Evolutionary conservation across 352 stramenopile genomes (phyloP).

Genomic region (Pythium periplocum): DNA sequence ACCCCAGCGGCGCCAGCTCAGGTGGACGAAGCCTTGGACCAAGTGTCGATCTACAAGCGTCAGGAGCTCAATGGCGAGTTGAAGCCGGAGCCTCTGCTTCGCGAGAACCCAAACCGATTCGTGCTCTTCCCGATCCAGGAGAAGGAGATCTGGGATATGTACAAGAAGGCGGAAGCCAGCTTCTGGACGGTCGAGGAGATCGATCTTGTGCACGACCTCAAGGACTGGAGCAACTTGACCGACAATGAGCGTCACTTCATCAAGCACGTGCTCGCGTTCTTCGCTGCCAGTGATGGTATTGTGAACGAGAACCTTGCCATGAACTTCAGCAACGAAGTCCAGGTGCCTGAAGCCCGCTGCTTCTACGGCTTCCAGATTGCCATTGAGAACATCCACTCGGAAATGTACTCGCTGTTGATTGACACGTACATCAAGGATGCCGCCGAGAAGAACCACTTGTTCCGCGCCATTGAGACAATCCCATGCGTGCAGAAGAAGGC

Average conservation of each 20-base stretch:
- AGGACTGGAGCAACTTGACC: conserved; percentile 93
- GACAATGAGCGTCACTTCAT: conserved; percentile 97
- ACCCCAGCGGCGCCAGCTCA: conserved; percentile 4
- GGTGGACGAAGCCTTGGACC: conserved; percentile 5
- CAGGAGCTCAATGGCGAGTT: conserved; percentile 85
- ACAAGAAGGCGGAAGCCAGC: conserved; percentile 99
- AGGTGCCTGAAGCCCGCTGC: conserved; percentile 95
- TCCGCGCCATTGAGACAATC: conserved; percentile 98
- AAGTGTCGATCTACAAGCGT: conserved; percentile 83
- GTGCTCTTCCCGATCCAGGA: conserved; percentile 98
- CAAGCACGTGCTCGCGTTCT: conserved; percentile 98
- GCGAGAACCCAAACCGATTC: conserved; percentile 95
- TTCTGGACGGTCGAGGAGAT: conserved; percentile 99
- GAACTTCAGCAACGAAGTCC: conserved; percentile 98
- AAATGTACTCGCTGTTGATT: conserved; percentile 99
- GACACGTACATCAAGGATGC: conserved; percentile 98
- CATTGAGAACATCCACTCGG: conserved; percentile 99
- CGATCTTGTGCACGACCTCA: conserved; percentile 94
- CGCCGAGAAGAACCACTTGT: conserved; percentile 90
- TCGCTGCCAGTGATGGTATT: conserved; percentile 97
- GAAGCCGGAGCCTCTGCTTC: conserved; percentile 89
- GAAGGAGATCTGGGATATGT: conserved; percentile 97
- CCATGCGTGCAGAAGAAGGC: conserved; percentile 97
- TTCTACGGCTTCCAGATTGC: conserved; percentile 99
- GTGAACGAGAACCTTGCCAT: conserved; percentile 99